Base-by-base conservation (phyloP, 768 basidiomycete species). In the Trametes cinnabarina region DNA sequence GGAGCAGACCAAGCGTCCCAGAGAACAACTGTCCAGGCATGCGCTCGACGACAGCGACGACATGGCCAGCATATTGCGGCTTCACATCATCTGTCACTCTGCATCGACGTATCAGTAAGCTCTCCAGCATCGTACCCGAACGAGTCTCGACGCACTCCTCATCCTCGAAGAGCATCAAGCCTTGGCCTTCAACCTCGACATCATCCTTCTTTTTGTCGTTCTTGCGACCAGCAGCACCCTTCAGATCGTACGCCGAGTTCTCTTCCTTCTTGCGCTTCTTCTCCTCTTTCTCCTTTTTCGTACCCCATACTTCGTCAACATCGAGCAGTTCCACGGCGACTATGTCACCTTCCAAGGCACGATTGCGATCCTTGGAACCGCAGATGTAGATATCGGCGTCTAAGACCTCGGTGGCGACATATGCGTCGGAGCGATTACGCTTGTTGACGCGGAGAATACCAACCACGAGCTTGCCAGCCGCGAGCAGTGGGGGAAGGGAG, bases 221-320 rank as follows among this genome's bases (percentile, higher is more conserved):
- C 75, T 92, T 94, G 65, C 92, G 84, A 58, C 86, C 88, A 34
- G 78, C 82, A 41, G 75, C 79, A 6, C 85, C 79, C 72, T 87
- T 92, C 54, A 88, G 69, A 68, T 98, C 96, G 72, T 94, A 98
- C 0, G 94, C 92, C 26, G 94, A 88, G 70, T 95, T 97, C 76
- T 98, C 97, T 76, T 98, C 97, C 83, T 99, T 99, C 78, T 98
- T 98, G 69, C 96, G 83, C 79, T 99, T 98, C 87, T 99, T 99
- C 79, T 98, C 97, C 73, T 98, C 97, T 77, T 99, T 99, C 77
- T 99, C 97, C 76, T 99, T 99, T 82, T 99, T 99, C 5, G 97
- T 97, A 9, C 91, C 89, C 92, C 92, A 92, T 14, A 97, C 95
- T 73, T 98, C 95, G 67, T 98, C 94, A 23, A 98, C 96, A 66